These are phyloP conservation scores for Spergularia azorica DNA, from an alignment of 179 eudicot species.

Conservation along the genomic window DNA sequence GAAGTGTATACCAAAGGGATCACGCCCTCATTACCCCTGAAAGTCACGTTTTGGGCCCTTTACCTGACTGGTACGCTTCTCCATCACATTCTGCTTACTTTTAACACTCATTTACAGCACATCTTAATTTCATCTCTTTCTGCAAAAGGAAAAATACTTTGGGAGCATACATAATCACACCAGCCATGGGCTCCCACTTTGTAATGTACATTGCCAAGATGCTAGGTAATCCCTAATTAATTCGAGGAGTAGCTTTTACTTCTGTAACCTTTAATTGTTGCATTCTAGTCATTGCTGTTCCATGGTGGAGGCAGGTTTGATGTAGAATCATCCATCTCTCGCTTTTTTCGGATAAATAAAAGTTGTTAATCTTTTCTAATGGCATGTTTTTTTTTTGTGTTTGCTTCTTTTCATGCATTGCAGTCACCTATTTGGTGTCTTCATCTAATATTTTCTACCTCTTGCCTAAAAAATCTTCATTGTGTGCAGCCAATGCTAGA, in stretches of 20 bases:
- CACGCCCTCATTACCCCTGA: constrained; percentile 93
- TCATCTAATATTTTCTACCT: constrained; percentile 34
- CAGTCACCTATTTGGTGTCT: not conserved
- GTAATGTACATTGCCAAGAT: constrained; percentile 96
- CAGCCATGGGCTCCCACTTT: constrained; percentile 90
- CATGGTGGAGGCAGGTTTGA: no score
- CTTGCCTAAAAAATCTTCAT: not conserved
- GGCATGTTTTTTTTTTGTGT: not conserved
- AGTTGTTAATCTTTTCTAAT: no score
- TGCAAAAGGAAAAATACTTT: constrained; percentile 79
- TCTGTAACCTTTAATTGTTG: no score
- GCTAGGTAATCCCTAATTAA: constrained; percentile 99
- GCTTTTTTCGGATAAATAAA: constrained; percentile 11
- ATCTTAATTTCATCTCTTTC: no score
- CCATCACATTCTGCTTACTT: not conserved
- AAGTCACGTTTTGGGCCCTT: constrained; percentile 93
- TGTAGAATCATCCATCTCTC: not conserved
- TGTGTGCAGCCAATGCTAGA: constrained; percentile 66
- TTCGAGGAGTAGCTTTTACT: not conserved
- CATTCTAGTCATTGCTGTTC: no score
- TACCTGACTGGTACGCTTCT: constrained; percentile 82
- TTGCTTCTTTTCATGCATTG: not conserved
- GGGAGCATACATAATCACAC: constrained; percentile 84
- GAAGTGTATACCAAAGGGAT: constrained; percentile 83
- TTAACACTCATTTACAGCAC: no score